Evolutionary conservation across 1,139 yeast species (phyloP), one percentile per base, ranked within the genome.

Genomic region (Sugiyamaella sp.): DNA sequence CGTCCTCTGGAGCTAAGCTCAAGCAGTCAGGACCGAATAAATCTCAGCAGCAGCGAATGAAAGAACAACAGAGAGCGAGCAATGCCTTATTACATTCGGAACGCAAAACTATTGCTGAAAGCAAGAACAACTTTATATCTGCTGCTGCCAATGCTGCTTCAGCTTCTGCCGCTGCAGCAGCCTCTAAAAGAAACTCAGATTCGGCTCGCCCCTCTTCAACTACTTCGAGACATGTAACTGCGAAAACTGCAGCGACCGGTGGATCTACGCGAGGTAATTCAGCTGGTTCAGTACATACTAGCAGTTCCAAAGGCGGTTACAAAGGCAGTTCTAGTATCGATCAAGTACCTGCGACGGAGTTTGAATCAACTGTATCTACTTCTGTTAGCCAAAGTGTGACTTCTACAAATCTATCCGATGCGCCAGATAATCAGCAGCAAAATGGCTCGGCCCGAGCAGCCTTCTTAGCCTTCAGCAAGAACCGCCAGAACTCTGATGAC

Each of bases 71-170:
- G 27, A 46, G 35, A 24, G 14, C 27, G 20, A 21, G 50, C n/a
- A 46, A 51, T 19, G 40, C 24, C 16, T 9, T 27, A 25, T 16
- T 39, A 2, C 33, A 44, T 9, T 42, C 48, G 6, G 37, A 45
- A 14, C 46, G 37, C 4, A 17, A 43, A 12, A 5, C 35, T 9
- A 33, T 51, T 2, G 4, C 10, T 17, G 21, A 46, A n/a, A 29
- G 27, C 10, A 38, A 19, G 35, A 19, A 24, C 19, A 39, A 50
- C 2, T 37, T 41, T 24, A 32, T 37, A 19, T 35, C 50, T 14
- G 53, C 53, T 37, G 53, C 50, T 29, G 50, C 50, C 10, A 20
- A 10, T 20, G 53, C 52, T 3, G 52, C 52, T n/a, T 50, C 52
- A 32, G 27, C 42, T 39, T 20, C 42, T 21, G 42, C 42, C 16